Conservation (phyloP, 2,329 filamentous ascomycete species). For the Botrytis paeoniae region DNA sequence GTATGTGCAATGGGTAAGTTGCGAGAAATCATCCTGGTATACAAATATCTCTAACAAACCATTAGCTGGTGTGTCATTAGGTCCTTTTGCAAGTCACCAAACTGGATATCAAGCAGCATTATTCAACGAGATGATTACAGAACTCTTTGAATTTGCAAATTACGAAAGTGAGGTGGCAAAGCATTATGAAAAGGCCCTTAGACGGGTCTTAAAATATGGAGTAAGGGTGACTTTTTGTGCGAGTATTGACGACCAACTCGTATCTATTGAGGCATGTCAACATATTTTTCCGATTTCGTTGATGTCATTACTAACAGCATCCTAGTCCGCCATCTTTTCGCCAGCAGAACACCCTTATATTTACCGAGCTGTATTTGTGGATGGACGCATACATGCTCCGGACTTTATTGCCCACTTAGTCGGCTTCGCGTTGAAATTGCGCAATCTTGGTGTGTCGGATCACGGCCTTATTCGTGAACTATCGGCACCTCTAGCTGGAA, state of each 20-base stretch:
- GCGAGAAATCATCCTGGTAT: background rate
- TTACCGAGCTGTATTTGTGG: slow-evolving; percentile 92
- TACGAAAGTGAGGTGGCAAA: slow-evolving; percentile 78
- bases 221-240: slow-evolving; percentile 84
- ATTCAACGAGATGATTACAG: slow-evolving; percentile 85
- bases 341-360: slow-evolving; percentile 88
- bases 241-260: slow-evolving; percentile 94
- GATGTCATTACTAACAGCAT: slow-evolving; percentile 29
- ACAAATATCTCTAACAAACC: background rate
- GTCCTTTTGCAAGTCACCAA: slow-evolving; percentile 64
- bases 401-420: slow-evolving; percentile 93
- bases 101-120: slow-evolving; percentile 43
- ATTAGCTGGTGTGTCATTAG: slow-evolving; percentile 87
- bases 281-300: background rate
- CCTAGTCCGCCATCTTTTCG: slow-evolving; percentile 76
- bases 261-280: slow-evolving; percentile 76
- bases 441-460: slow-evolving; percentile 88
- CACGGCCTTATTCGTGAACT: slow-evolving; percentile 91
- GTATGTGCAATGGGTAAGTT: slow-evolving; percentile 70
- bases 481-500: slow-evolving; percentile 82
- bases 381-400: slow-evolving; percentile 85
- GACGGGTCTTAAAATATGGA: slow-evolving; percentile 71
- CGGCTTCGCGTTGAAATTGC: slow-evolving; percentile 87
- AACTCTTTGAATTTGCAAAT: slow-evolving; percentile 90
- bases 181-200: slow-evolving; percentile 73